These are phyloP conservation scores for Collybia sp. DNA, from an alignment of 768 basidiomycete species.

Conservation along the genomic window DNA sequence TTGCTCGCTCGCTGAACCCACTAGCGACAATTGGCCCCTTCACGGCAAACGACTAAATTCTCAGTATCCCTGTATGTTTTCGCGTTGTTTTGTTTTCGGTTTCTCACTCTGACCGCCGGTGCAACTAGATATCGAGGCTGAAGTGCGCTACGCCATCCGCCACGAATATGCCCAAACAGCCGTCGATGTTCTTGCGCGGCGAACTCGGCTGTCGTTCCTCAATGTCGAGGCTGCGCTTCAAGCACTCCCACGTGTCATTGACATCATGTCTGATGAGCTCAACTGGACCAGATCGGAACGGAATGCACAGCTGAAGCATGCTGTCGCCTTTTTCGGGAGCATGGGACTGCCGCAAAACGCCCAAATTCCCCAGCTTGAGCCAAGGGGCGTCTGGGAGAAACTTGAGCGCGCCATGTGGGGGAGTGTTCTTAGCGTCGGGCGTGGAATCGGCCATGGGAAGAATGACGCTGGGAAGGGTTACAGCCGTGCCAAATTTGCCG, in stretches of 20 bases:
- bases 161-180: conserved; percentile 94
- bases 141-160: conserved; percentile 83
- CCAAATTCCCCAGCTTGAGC: conserved; percentile 20
- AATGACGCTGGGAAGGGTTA: conserved; percentile 13
- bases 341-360: conserved; percentile 78
- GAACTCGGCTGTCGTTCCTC: conserved; percentile 89
- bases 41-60: conserved; percentile 71
- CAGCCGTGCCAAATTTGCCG: conserved; percentile 40
- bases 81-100: not conserved
- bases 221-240: conserved; percentile 83
- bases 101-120: not conserved
- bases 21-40: conserved; percentile 79
- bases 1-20: conserved; percentile 72
- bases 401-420: conserved; percentile 22
- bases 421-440: conserved; percentile 38
- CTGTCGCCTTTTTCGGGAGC: conserved; percentile 65
- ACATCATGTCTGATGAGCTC: conserved; percentile 87
- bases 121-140: conserved; percentile 76
- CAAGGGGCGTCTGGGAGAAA: conserved; percentile 20
- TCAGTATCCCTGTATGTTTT: conserved; percentile 67
- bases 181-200: conserved; percentile 87
- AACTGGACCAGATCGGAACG: conserved; percentile 65
- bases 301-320: conserved; percentile 50
- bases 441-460: conserved; percentile 4
- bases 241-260: conserved; percentile 81